Evolutionary conservation across 768 basidiomycete species (phyloP).

Genomic region (Phaeolepiota aurea): DNA sequence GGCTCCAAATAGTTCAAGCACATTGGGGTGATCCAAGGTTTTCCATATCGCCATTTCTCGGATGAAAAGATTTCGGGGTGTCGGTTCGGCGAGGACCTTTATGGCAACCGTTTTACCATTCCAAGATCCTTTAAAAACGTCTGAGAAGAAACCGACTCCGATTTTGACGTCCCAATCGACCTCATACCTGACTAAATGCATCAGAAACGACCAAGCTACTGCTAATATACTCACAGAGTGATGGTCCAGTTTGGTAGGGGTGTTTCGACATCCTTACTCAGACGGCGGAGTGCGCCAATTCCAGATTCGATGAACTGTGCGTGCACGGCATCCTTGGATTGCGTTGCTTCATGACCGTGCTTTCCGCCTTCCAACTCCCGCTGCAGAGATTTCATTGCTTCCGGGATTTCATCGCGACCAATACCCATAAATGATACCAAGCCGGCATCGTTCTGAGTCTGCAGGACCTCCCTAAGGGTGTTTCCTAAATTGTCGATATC

Average conservation of each 20-base stretch:
- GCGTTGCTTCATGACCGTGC: constrained; percentile 4
- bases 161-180: constrained; percentile 57
- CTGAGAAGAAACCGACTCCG: constrained; percentile 63
- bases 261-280: constrained; percentile 33
- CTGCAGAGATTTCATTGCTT: constrained; percentile 70
- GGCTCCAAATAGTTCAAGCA: constrained; percentile 67
- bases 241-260: constrained; percentile 65
- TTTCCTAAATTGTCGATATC: constrained; percentile 48
- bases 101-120: constrained; percentile 51
- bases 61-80: constrained; percentile 53
- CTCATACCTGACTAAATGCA: constrained; percentile 60
- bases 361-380: constrained; percentile 40
- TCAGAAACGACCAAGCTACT: too few relatives aligned
- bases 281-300: constrained; percentile 55
- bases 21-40: constrained; percentile 51
- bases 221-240: constrained; percentile 38
- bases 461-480: constrained; percentile 45
- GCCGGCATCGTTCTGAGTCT: constrained; percentile 45
- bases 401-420: constrained; percentile 57
- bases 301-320: constrained; percentile 60
- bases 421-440: constrained; percentile 53
- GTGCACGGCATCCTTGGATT: constrained; percentile 39
- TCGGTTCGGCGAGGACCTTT: constrained; percentile 59
- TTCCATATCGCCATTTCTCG: constrained; percentile 67
- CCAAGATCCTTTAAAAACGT: constrained; percentile 69